Evolutionary conservation across 2,329 filamentous ascomycete species (phyloP), one percentile per base, ranked within the genome.

Genomic region (Chlorencoelia australis): DNA sequence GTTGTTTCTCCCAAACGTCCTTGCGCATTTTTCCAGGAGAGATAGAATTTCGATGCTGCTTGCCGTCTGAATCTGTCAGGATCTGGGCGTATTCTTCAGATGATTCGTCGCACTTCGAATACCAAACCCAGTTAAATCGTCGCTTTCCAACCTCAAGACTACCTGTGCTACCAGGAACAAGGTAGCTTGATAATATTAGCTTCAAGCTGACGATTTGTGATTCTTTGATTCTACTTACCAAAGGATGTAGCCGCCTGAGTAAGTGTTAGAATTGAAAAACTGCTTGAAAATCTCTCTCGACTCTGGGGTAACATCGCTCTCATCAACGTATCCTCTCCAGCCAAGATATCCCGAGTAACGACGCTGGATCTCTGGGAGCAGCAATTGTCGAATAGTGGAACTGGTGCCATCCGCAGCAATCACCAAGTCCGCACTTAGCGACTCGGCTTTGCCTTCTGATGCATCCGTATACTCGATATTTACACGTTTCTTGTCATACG

Each of bases 41-140:
- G 9, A 53, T 28, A 2, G 48, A 47, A 25, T 33, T 41, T 4
- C 35, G 39, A 35, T 59, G 55, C 2, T 31, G 24, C n/a, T 43
- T 43, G 1, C 55, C 55, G 11, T 50, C 38, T 6, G 37, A 36
- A 29, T 58, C 55, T 5, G 56, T 59, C 50, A 59, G 51, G 7
- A 59, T 35, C 6, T 53, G 37, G 4, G 39, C 40, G 39, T 46
- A 53, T 25, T 49, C 46, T 24, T 26, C 18, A 2, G 46, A 47
- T 21, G 19, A 14, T 9, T 20, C 25, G 5, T 33, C n/a, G 14
- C 42, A 30, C 36, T 65, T 63, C 39, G 55, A 55, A 44, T 67
- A 67, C 52, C 62, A 68, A 11, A 67, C 64, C 48, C 60, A 66
- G 44, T 66, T 68, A 34, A 66, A 55, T 10, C 62, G 58, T 0